Evolutionary conservation across 306 rosid genomes (phyloP), one percentile per base, ranked within the genome.

Genomic region (Delonix regia): DNA sequence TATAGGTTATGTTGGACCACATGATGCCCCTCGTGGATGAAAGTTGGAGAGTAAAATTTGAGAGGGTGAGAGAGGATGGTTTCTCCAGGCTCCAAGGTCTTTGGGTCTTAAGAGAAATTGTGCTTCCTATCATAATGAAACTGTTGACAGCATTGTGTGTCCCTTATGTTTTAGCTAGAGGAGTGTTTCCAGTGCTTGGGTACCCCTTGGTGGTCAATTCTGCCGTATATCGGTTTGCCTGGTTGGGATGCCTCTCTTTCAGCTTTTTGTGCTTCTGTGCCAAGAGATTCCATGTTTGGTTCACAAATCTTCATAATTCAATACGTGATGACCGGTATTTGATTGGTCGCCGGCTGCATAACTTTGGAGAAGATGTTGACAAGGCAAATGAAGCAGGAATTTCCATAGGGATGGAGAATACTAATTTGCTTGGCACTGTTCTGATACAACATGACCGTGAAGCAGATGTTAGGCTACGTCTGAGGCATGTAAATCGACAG

Each of bases 11-110:
- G 99, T 77, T 96, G 88, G 99, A 96, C 83, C 99, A 96, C 84
- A 93, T 96, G 97, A 96, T 96, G 92, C 99, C 99, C 21, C 84
- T 96, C 38, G 79, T 93, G 72, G 99, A 96, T 41, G 99, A 96
- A 63, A 96, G 91, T 71, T 96, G 99, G 99, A 91, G 99, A 22
- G 84, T 84, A 19, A 96, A 96, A 80, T 96, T 96, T 42, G 98
- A 91, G 86, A 88, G 99, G 70, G 99, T 96, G 83, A 91, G 98
- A 81, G 98, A 93, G 76, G 94, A 96, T 69, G 99, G 99, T 69
- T 96, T 96, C 87, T 93, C 99, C 11, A 83, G 99, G 91, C 87
- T 96, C 75, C 97, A 90, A 85, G 98, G 98, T 63, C 93, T 96
- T 11, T 96, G 99, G 99, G 99, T 96, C 70, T 85, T 96, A n/a